Conservation (phyloP, 2,329 filamentous ascomycete genomes). For the Colletotrichum kahawae region DNA sequence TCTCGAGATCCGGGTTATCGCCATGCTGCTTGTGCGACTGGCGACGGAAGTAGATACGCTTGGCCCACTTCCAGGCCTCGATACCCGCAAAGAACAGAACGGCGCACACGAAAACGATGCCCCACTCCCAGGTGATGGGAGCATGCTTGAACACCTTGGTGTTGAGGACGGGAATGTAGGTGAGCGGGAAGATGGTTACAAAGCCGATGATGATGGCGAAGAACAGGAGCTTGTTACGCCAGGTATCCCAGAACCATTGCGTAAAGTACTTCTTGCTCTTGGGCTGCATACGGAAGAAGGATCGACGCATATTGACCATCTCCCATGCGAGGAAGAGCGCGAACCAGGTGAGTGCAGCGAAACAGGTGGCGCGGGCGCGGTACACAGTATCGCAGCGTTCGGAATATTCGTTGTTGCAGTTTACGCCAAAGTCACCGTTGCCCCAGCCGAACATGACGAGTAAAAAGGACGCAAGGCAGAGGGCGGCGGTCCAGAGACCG, state of each 20-base stretch:
- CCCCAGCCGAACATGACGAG: constrained; percentile 57
- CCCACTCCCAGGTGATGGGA: constrained; percentile 66
- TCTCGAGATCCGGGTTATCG: constrained; percentile 32
- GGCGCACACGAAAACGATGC: constrained; percentile 58
- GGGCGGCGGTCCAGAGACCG: constrained; percentile 69
- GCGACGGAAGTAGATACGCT: constrained; percentile 49
- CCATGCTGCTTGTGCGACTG: constrained; percentile 26
- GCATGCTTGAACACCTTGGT: constrained; percentile 62
- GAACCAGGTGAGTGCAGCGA: constrained; percentile 76
- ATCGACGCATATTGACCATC: constrained; percentile 72
- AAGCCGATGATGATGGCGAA: constrained; percentile 57
- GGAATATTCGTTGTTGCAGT: constrained; percentile 64
- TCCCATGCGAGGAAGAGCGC: constrained; percentile 79
- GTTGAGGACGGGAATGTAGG: constrained; percentile 65
- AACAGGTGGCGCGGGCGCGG: constrained; percentile 73
- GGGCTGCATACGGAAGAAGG: constrained; percentile 76
- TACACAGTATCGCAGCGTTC: constrained; percentile 64
- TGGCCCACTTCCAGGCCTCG: constrained; percentile 63
- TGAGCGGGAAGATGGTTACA: constrained; percentile 51
- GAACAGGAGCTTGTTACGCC: constrained; percentile 75
- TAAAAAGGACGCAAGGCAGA: constrained; percentile 59
- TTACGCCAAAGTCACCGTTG: constrained; percentile 55
- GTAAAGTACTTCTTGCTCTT: constrained; percentile 64
- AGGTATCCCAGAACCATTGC: constrained; percentile 70
- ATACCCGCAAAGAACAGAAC: constrained; percentile 63